A percentile compares a stretch with the other conserved stretches of the same genome.
These are phyloP conservation scores for Lactifluus hygrophoroides DNA, from an alignment of 768 basidiomycete species.

Conservation along the genomic window DNA sequence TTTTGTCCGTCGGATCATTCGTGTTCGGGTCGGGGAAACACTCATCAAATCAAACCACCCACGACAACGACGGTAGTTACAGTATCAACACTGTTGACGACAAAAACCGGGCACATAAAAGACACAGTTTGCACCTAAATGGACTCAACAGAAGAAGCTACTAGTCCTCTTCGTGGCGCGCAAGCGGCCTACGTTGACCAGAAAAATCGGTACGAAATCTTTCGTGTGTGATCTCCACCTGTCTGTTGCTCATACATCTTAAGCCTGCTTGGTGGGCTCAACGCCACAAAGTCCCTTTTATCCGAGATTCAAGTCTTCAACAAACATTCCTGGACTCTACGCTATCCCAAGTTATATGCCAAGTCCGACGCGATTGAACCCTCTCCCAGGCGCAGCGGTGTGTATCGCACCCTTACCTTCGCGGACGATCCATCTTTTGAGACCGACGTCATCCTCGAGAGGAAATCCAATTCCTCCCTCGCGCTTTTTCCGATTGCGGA, in stretches of 20 bases:
- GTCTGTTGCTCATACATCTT: neutral
- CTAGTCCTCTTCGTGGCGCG: neutral
- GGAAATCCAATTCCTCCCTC: slow-evolving; percentile 46
- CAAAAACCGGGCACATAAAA: neutral
- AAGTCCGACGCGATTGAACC: slow-evolving; percentile 28
- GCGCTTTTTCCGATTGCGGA: slow-evolving; percentile 50
- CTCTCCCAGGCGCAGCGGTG: slow-evolving; percentile 29
- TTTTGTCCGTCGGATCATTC: neutral
- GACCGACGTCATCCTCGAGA: slow-evolving; percentile 55
- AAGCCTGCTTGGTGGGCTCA: slow-evolving; percentile 73
- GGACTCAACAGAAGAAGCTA: neutral
- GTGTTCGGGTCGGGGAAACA: too few species aligned
- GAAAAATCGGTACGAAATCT: slow-evolving; percentile 15
- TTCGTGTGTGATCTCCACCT: neutral
- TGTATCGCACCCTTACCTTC: slow-evolving; percentile 71
- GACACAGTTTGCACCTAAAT: neutral
- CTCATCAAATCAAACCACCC: neutral
- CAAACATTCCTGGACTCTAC: slow-evolving; percentile 77
- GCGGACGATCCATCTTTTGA: slow-evolving; percentile 69
- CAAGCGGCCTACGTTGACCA: slow-evolving; percentile 13
- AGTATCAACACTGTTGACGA: neutral
- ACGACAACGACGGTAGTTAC: neutral
- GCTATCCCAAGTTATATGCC: slow-evolving; percentile 72
- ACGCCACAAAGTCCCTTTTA: slow-evolving; percentile 60
- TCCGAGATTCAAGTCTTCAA: slow-evolving; percentile 71